These are phyloP conservation scores for Pharnaceum exiguum DNA, from an alignment of 148 eudicot species.

Conservation along the genomic window DNA sequence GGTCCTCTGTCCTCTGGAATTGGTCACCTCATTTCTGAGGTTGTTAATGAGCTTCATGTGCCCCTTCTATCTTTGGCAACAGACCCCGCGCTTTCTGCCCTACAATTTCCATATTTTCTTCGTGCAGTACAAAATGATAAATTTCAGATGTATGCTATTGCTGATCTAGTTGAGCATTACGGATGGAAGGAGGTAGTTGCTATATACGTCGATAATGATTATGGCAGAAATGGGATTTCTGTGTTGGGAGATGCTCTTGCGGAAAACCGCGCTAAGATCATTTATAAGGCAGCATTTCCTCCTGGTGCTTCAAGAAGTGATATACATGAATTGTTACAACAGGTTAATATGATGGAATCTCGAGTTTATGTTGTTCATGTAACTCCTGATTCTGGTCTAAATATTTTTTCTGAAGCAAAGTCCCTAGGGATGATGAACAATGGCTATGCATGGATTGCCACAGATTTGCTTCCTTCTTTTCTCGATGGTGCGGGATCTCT, in stretches of 20 bases:
- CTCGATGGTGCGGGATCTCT: conserved; percentile 19
- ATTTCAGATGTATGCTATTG: conserved; percentile 48
- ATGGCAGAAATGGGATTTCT: conserved; percentile 48
- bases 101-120: conserved; percentile 55
- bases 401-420: conserved; percentile 21
- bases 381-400: conserved; percentile 28
- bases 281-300: conserved; percentile 29
- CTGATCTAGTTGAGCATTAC: conserved; percentile 36
- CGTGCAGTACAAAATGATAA: conserved; percentile 38
- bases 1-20: conserved; percentile 56
- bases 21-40: conserved; percentile 37
- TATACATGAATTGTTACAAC: conserved; percentile 20
- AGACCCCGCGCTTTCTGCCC: conserved; percentile 50
- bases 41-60: conserved; percentile 38
- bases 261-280: conserved; percentile 24
- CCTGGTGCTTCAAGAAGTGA: conserved; percentile 4
- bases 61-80: conserved; percentile 48
- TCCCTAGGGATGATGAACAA: conserved; percentile 28
- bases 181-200: conserved; percentile 51
- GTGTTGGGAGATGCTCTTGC: conserved; percentile 33
- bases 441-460: conserved; percentile 36
- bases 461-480: conserved; percentile 37
- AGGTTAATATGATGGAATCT: conserved; percentile 12
- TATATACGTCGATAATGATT: too few species aligned
- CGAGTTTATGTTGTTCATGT: conserved; percentile 35